phyloP scores from a whole-genome alignment of 2,329 filamentous ascomycete genomes.

The Colletotrichum tofieldiae region DNA sequence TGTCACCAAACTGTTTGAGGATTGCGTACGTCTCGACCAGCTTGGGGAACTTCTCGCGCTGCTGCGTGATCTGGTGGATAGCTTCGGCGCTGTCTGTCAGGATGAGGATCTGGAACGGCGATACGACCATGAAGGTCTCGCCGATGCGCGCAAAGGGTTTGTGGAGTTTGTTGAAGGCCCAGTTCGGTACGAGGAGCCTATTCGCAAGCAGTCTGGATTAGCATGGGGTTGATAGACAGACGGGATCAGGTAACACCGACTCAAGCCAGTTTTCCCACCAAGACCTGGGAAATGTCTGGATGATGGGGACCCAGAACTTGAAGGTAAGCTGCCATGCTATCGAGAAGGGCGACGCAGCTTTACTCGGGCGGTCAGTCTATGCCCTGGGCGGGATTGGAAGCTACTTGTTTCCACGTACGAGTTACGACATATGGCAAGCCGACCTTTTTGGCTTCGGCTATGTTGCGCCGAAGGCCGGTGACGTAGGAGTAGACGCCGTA shows the following conservation, averaged over 20 bases:
- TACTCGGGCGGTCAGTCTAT: conserved; percentile 2
- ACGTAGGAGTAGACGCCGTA: conserved; percentile 53
- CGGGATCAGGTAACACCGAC: conserved; percentile 58
- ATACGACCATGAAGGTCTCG: conserved; percentile 77
- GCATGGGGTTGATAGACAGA: conserved; percentile 1
- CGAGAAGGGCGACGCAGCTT: conserved; percentile 67
- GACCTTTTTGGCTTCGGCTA: conserved; percentile 65
- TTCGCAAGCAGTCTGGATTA: conserved; percentile 33
- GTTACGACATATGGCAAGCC: conserved; percentile 68
- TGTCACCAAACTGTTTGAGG: conserved; percentile 75
- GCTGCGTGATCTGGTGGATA: conserved; percentile 75
- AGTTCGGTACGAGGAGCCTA: conserved; percentile 73
- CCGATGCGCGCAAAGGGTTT: conserved; percentile 72
- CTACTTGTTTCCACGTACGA: conserved; percentile 59
- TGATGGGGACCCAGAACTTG: conserved; percentile 68
- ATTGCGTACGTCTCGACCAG: conserved; percentile 72
- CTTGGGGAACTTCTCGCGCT: conserved; percentile 81
- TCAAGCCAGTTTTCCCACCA: conserved; percentile 73
- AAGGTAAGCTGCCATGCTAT: conserved; percentile 70
- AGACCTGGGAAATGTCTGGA: conserved; percentile 68
- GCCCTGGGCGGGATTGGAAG: neutral
- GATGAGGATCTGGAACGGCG: conserved; percentile 68
- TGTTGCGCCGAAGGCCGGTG: conserved; percentile 59
- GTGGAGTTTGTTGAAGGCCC: conserved; percentile 70
- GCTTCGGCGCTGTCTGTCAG: conserved; percentile 76